phyloP scores from a whole-genome alignment of 768 basidiomycete genomes.

The Russula sp. region DNA sequence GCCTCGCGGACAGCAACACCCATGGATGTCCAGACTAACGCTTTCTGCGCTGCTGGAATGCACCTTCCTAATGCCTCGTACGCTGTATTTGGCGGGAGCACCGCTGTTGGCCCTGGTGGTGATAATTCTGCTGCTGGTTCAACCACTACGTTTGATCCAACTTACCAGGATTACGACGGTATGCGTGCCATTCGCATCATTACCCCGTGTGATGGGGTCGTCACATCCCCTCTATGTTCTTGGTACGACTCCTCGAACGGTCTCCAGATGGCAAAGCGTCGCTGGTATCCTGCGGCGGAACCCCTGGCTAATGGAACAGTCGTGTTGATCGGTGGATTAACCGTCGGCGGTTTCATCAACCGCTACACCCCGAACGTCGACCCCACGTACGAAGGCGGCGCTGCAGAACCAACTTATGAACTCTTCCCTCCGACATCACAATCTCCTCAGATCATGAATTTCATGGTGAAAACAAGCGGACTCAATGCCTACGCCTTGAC shows the following conservation, averaged over 20 bases:
- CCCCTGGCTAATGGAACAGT: conserved; percentile 69
- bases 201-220: conserved; percentile 60
- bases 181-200: conserved; percentile 73
- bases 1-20: conserved; percentile 48
- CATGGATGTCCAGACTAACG: conserved; percentile 72
- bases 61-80: conserved; percentile 76
- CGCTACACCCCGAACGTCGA: conserved; percentile 66
- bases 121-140: conserved; percentile 39
- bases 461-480: conserved; percentile 66
- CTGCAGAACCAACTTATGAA: conserved; percentile 77
- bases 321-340: conserved; percentile 76
- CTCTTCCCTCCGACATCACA: conserved; percentile 62
- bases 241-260: conserved; percentile 67
- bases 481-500: conserved; percentile 73
- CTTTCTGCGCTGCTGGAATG: conserved; percentile 79
- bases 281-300: conserved; percentile 78
- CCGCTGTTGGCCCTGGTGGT: conserved; percentile 67
- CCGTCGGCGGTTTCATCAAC: conserved; percentile 74
- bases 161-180: conserved; percentile 78
- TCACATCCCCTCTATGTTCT: conserved; percentile 44
- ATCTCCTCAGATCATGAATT: conserved; percentile 49
- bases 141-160: conserved; percentile 51
- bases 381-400: conserved; percentile 55
- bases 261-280: conserved; percentile 58
- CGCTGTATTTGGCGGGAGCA: conserved; percentile 71